Evolutionary conservation across 73 alveolate species (phyloP).

Genomic region (Paramecium bursaria): DNA sequence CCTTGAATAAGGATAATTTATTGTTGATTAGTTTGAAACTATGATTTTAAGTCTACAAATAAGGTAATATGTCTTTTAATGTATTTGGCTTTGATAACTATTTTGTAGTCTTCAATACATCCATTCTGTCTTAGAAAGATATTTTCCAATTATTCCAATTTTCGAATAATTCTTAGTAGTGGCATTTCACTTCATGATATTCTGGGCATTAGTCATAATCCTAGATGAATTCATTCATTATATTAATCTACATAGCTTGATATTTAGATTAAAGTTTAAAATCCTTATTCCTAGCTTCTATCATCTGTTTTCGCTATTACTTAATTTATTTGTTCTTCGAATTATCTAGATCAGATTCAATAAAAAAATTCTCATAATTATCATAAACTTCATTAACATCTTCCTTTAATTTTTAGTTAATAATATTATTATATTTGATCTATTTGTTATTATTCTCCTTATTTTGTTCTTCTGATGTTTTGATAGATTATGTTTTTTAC

Average conservation of each 20-base stretch:
- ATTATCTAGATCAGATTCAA: neutral
- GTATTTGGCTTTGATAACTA: neutral
- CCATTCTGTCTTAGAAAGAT: conserved; percentile 34
- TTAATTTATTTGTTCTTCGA: conserved; percentile 41
- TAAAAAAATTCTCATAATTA: too few relatives aligned
- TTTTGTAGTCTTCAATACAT: neutral
- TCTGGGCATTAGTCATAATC: conserved; percentile 36
- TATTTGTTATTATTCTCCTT: too few relatives aligned
- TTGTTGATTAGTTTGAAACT: conserved; percentile 11
- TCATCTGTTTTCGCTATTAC: neutral
- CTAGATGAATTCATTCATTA: conserved; percentile 16
- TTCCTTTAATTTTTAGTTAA: too few relatives aligned
- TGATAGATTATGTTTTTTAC: too few relatives aligned
- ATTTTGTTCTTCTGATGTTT: too few relatives aligned
- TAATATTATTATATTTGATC: too few relatives aligned
- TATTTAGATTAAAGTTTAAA: conserved; percentile 14
- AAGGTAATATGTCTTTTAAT: conserved; percentile 18
- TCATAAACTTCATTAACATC: too few relatives aligned
- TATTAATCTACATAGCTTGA: conserved; percentile 20
- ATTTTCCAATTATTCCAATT: conserved; percentile 33
- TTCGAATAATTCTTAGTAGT: conserved; percentile 17
- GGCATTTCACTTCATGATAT: conserved; percentile 12
- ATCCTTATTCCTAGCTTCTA: neutral
- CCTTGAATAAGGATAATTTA: neutral
- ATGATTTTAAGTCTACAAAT: conserved; percentile 24